Evolutionary conservation across 2,329 filamentous ascomycete species (phyloP), one percentile per base, ranked within the genome.

Genomic region (Curvularia sp.): DNA sequence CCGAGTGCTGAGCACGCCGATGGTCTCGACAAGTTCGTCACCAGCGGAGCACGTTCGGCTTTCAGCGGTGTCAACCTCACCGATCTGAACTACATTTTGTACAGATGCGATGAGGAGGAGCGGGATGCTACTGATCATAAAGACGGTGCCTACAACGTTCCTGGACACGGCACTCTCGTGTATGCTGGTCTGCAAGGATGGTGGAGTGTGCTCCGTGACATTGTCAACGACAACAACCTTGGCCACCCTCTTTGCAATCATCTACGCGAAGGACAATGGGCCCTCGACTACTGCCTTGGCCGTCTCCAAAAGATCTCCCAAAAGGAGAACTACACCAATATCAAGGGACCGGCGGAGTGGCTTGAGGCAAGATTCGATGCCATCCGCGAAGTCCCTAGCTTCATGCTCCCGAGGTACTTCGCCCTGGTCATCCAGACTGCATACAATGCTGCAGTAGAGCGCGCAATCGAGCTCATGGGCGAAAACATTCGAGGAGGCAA

Each of bases 161-260:
- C 95, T 1, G 88, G 89, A 1, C 83, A 93, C 72, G 94, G 93
- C 2, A 88, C 90, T 58, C 84, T 97, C 42, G 91, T 97, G 2
- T 99, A 98, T 76, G 94, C 94, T 60, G 95, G 95, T 60, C 84
- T 99, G n/a, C 95, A 99, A 76, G 96, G 96, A 38, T 99, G 95
- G 94, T 97, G 94, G 93, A 97, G 93, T 74, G 82, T 97, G 0
- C 81, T 99, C 42, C 89, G 92, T 68, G 84, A 90, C 57, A 89
- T 99, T 61, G 91, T 98, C 67, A 86, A 84, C 50, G 88, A 95
- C 63, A 99, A 99, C 75, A 88, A 98, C 73, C 85, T 99, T 8
- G 95, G 91, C 0, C 95, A 99, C 74, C 91, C 95, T 0, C 84
- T 99, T 10, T 98, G 94, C 77, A 89, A 97, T 71, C 94, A 99